Evolutionary conservation across 1,284 basidiomycete species (phyloP).

Genomic region (Irpex sp.): DNA sequence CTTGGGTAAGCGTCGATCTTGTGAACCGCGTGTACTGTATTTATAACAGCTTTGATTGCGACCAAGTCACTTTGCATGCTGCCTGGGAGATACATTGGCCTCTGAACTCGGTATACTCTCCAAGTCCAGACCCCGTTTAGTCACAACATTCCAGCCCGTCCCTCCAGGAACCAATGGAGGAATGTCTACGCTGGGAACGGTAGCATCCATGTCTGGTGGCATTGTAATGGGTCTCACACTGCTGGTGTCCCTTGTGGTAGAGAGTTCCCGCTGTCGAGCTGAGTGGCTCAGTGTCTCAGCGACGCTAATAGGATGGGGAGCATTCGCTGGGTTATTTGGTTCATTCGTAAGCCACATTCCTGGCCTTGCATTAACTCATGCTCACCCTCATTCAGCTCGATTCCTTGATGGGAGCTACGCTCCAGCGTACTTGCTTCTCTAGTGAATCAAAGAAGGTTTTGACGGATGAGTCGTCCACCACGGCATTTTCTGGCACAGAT

Average conservation of each 20-base stretch:
- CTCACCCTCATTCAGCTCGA: constrained; percentile 53
- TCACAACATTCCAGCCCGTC: constrained; percentile 70
- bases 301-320: constrained; percentile 56
- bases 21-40: not conserved
- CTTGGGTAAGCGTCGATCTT: constrained; percentile 56
- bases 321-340: constrained; percentile 66
- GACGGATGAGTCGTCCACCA: constrained; percentile 45
- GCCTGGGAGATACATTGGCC: constrained; percentile 78
- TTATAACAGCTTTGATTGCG: not conserved
- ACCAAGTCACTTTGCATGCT: constrained; percentile 75
- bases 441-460: constrained; percentile 60
- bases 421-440: constrained; percentile 82
- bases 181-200: constrained; percentile 72
- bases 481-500: constrained; percentile 23
- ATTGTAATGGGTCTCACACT: constrained; percentile 64
- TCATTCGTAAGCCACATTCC: constrained; percentile 54
- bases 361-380: constrained; percentile 4
- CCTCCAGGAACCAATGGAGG: constrained; percentile 94
- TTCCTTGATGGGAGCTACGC: constrained; percentile 83
- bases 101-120: constrained; percentile 87
- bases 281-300: constrained; percentile 34
- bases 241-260: constrained; percentile 54
- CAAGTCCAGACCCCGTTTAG: constrained; percentile 59
- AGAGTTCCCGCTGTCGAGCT: constrained; percentile 51
- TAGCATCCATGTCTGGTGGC: constrained; percentile 75